Evolutionary conservation across 2,329 filamentous ascomycete species (phyloP), one percentile per base, ranked within the genome.

Genomic region (Lizonia empirigonia): DNA sequence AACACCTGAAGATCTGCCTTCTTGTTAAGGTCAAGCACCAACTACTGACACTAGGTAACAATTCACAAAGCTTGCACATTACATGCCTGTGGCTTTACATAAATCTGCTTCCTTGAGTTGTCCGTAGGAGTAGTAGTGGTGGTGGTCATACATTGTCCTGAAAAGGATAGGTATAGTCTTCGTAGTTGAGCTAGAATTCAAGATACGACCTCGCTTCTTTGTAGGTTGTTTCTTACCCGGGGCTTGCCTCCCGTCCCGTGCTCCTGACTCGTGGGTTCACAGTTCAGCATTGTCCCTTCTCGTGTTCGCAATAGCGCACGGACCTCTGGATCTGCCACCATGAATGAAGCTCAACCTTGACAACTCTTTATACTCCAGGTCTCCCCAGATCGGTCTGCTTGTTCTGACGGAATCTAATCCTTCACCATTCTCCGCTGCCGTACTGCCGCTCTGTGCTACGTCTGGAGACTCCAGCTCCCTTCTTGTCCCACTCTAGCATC

Each of bases 201-300:
- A 36, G 41, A 16, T 6, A 29, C 10, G 27, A 15, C 16, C 15
- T 33, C 26, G 35, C 44, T 46, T 39, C 10, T 39, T 30, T 38
- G 18, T 27, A n/a, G 12, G n/a, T 15, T 22, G 13, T 15, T 30
- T 18, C 18, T 7, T 34, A 19, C 29, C 35, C 26, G 22, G 35
- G 33, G 35, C 19, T 24, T 40, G n/a, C 24, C 10, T 33, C 32
- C 19, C 38, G 4, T 23, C 30, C 30, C 12, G 26, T 41, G 35
- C 12, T 13, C 34, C 35, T 35, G 47, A 44, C 40, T 40, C 36
- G 24, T 32, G 24, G 7, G 5, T 16, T 34, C 18, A 35, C 7
- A 13, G 38, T 45, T 20, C 24, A 37, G 48, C 48, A 44, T 37
- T 30, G 36, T 46, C 15, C 29, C 27, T 24, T 41, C 26, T 37